Conservation (phyloP, 2,329 filamentous ascomycete genomes). For the Penicillium sp. region DNA sequence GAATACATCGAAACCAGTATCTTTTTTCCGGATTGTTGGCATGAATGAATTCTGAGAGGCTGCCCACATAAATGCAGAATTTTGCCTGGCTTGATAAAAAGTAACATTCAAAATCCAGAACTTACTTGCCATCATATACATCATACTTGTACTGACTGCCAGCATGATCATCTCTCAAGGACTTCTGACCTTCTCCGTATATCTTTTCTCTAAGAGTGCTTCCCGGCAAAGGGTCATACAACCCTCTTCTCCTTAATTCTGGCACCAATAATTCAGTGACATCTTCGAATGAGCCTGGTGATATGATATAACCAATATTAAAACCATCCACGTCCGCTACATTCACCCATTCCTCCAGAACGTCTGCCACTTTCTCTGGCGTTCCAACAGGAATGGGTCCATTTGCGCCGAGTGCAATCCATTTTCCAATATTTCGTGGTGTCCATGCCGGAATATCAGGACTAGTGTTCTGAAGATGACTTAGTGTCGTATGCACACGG, state of each 20-base stretch:
- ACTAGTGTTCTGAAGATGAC: conserved; percentile 12
- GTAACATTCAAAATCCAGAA: background rate
- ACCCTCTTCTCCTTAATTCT: conserved; percentile 34
- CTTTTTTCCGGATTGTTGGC: too few relatives aligned
- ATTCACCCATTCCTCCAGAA: conserved; percentile 41
- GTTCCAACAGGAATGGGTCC: conserved; percentile 23
- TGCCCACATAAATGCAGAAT: too few relatives aligned
- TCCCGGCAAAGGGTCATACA: conserved; percentile 24
- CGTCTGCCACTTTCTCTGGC: conserved; percentile 33
- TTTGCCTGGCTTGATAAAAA: too few relatives aligned
- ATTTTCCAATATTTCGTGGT: conserved; percentile 14
- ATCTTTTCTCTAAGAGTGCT: conserved; percentile 59
- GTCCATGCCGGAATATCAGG: conserved; percentile 14
- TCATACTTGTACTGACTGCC: conserved; percentile 61
- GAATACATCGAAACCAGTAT: too few relatives aligned
- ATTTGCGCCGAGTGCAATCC: conserved; percentile 6
- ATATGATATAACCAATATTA: conserved; percentile 47
- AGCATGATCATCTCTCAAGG: conserved; percentile 55
- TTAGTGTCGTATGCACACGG: conserved; percentile 11
- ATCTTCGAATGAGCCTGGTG: conserved; percentile 51
- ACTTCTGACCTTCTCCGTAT: conserved; percentile 57
- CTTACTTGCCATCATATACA: conserved; percentile 52
- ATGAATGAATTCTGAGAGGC: too few relatives aligned
- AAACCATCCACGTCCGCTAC: conserved; percentile 43
- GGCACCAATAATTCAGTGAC: conserved; percentile 49